These are phyloP conservation scores for Vavraia culicis DNA, from an alignment of 371 early-diverging fungal genomes.

Conservation along the genomic window DNA sequence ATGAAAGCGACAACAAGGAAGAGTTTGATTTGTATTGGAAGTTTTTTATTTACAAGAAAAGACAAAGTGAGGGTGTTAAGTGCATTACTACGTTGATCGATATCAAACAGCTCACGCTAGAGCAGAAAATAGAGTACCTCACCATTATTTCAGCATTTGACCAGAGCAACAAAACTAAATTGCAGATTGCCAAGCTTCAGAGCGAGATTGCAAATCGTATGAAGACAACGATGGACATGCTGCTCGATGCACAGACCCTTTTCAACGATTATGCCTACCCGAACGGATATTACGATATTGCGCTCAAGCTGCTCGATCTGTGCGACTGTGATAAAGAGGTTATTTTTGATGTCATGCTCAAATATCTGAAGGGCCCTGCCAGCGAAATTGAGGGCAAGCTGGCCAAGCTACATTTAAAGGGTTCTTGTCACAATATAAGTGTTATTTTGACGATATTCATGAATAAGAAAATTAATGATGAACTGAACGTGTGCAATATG, in stretches of 20 bases:
- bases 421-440: too few relatives aligned
- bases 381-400: too few relatives aligned
- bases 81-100: conserved; percentile 14
- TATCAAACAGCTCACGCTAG: conserved; percentile 11
- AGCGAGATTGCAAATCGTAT: conserved; percentile 12
- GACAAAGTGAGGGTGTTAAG: conserved; percentile 22
- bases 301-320: conserved; percentile 24
- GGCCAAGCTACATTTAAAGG: too few relatives aligned
- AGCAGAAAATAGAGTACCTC: conserved; percentile 25
- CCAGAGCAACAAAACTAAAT: conserved; percentile 6
- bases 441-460: too few relatives aligned
- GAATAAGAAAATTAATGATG: too few relatives aligned
- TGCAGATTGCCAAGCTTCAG: conserved; percentile 24
- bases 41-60: conserved; percentile 21
- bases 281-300: conserved; percentile 24
- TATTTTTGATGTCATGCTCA: not conserved
- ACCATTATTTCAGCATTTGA: conserved; percentile 9
- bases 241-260: conserved; percentile 27
- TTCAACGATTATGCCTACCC: conserved; percentile 31
- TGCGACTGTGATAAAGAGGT: conserved; percentile 11
- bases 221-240: conserved; percentile 1
- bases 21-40: conserved; percentile 31
- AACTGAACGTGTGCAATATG: too few relatives aligned
- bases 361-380: too few relatives aligned
- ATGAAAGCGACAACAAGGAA: conserved; percentile 1